Evolutionary conservation across 2,329 filamentous ascomycete genomes (phyloP).

Genomic region (Cylindrodendrum hubeiense): DNA sequence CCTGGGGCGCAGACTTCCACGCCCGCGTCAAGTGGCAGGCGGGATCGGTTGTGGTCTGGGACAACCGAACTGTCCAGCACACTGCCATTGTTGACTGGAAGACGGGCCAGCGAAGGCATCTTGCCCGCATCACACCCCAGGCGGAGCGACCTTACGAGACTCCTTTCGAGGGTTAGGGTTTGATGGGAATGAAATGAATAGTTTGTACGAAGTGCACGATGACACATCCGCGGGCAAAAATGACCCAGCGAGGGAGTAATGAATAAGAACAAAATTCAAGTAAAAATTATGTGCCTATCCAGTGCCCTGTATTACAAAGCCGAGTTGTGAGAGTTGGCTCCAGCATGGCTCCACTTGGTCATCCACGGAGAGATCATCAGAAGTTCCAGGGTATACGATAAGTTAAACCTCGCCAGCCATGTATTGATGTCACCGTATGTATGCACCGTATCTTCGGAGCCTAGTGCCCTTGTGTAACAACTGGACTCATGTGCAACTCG

Average conservation of each 20-base stretch:
- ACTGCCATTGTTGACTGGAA: constrained; percentile 87
- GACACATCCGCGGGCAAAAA: background rate
- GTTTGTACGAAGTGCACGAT: constrained; percentile 2
- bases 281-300: background rate
- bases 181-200: background rate
- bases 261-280: constrained; percentile 1
- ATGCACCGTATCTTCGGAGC: background rate
- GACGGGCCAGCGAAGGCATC: constrained; percentile 80
- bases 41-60: constrained; percentile 88
- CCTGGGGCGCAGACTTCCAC: constrained; percentile 73
- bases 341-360: constrained; percentile 8
- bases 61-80: constrained; percentile 85
- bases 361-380: background rate
- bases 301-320: background rate
- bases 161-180: constrained; percentile 50
- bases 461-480: too few species aligned
- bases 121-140: constrained; percentile 86
- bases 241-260: constrained; percentile 19
- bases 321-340: background rate
- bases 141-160: constrained; percentile 84
- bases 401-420: background rate
- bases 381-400: background rate
- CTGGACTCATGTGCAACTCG: too few species aligned
- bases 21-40: constrained; percentile 82
- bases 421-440: background rate